Conservation (phyloP, 345 rosid genomes). For the Eucalyptus pauciflora region DNA sequence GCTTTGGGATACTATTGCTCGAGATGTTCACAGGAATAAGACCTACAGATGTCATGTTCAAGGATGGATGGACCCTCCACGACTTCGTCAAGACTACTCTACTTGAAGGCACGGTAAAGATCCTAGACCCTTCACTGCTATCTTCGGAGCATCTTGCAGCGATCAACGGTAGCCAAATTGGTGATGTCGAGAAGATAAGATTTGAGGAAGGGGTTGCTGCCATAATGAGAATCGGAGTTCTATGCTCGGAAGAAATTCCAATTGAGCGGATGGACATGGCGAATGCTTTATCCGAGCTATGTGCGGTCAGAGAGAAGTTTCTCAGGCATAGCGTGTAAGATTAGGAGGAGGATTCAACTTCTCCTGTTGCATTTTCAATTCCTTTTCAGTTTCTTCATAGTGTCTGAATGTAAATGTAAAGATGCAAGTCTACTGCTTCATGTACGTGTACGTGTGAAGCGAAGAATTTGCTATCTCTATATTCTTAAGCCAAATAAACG, state of each 20-base stretch:
- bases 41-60: background rate
- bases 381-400: background rate
- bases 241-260: background rate
- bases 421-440: background rate
- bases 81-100: background rate
- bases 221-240: background rate
- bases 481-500: background rate
- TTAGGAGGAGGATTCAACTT: background rate
- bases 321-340: background rate
- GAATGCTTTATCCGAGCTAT: background rate
- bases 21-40: background rate
- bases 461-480: background rate
- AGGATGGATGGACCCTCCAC: background rate
- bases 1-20: background rate
- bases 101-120: background rate
- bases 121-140: background rate
- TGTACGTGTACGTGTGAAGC: background rate
- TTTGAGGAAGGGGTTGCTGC: background rate
- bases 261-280: background rate
- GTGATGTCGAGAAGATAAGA: background rate
- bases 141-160: background rate
- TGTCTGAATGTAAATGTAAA: background rate
- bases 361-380: background rate
- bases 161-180: rapidly evolving
- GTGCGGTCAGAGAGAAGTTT: background rate